Conservation (phyloP, 2,329 filamentous ascomycete species). For the Colletotrichum nymphaeae region DNA sequence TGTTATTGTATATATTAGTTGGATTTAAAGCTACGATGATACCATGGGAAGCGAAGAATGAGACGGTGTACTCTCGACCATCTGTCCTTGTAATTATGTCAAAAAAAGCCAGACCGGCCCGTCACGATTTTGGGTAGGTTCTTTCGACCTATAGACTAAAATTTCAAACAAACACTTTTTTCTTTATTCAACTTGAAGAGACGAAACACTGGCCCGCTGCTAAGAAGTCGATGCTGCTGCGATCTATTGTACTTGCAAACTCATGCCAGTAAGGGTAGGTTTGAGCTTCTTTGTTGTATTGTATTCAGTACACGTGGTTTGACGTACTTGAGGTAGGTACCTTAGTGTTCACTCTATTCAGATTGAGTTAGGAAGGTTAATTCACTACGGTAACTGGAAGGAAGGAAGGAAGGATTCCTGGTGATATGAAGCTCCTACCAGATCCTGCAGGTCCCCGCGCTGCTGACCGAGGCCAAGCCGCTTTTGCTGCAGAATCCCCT, state of each 20-base stretch:
- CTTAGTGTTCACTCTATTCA: background rate
- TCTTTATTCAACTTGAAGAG: background rate
- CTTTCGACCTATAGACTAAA: conserved; percentile 5
- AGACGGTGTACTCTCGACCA: background rate
- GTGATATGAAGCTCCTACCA: background rate
- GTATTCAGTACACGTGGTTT: background rate
- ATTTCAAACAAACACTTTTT: background rate
- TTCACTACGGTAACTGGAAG: background rate
- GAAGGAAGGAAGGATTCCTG: background rate
- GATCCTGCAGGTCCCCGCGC: background rate
- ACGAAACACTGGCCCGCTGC: background rate
- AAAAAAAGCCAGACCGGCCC: conserved; percentile 5
- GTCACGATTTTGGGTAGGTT: background rate
- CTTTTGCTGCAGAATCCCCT: background rate
- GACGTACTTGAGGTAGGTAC: background rate
- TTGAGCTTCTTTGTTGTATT: background rate
- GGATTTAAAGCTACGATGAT: conserved; percentile 20
- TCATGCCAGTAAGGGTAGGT: too few species aligned
- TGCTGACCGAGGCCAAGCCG: background rate
- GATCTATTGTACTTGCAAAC: background rate
- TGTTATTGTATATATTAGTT: background rate
- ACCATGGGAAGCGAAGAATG: conserved; percentile 29
- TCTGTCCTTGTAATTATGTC: conserved; percentile 31
- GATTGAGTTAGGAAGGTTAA: background rate
- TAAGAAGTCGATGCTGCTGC: background rate